A percentile compares a stretch with the other conserved stretches of the same genome.
These are phyloP conservation scores for Phytophthora cactorum DNA, from an alignment of 352 stramenopile species.

Conservation along the genomic window DNA sequence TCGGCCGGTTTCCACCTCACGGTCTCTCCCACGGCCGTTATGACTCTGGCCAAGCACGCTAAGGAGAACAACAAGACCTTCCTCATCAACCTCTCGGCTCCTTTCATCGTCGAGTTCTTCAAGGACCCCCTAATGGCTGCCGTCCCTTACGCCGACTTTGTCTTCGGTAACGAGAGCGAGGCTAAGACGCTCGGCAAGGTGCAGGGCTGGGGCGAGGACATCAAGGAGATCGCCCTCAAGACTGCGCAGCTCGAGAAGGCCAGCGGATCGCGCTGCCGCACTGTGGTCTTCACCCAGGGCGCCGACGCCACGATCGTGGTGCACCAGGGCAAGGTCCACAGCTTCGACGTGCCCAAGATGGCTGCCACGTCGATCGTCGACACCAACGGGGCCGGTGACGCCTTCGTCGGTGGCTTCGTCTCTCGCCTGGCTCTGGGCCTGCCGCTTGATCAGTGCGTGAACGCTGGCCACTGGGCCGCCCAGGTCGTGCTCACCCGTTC, in stretches of 20 bases:
- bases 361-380: slow-evolving; percentile 95
- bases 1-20: slow-evolving; percentile 99
- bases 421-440: slow-evolving; percentile 90
- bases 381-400: slow-evolving; percentile 99
- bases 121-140: slow-evolving; percentile 94
- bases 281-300: slow-evolving; percentile 99
- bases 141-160: slow-evolving; percentile 96
- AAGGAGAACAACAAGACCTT: slow-evolving; percentile 95
- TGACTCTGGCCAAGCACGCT: slow-evolving; percentile 94
- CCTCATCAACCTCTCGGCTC: slow-evolving; percentile 97
- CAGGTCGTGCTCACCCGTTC: slow-evolving; percentile 97
- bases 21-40: slow-evolving; percentile 94
- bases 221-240: slow-evolving; percentile 93
- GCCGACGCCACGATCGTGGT: slow-evolving; percentile 96
- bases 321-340: slow-evolving; percentile 92
- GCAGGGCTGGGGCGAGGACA: slow-evolving; percentile 89
- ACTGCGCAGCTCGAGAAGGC: slow-evolving; percentile 94
- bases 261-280: slow-evolving; percentile 89
- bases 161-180: slow-evolving; percentile 99
- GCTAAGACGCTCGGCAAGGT: slow-evolving; percentile 94
- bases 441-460: slow-evolving; percentile 93
- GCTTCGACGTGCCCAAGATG: slow-evolving; percentile 93
- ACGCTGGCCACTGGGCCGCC: slow-evolving; percentile 97
- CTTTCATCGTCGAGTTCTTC: slow-evolving; percentile 99
- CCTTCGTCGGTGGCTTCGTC: slow-evolving; percentile 99